Evolutionary conservation across 2,329 filamentous ascomycete species (phyloP).

Genomic region (Fonsecaea pugnacius): DNA sequence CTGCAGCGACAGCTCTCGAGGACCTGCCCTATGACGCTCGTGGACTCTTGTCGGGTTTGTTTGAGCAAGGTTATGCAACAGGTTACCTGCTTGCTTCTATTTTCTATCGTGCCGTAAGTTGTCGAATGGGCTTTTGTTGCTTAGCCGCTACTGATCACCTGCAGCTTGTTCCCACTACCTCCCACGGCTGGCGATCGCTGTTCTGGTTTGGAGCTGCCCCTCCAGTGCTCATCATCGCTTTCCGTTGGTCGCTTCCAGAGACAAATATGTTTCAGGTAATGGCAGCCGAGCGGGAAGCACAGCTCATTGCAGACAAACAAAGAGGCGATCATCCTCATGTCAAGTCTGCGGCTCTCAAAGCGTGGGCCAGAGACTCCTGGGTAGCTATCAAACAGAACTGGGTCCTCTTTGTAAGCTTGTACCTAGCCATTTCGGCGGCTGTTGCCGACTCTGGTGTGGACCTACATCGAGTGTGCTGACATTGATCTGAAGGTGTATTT

Average conservation of each 20-base stretch:
- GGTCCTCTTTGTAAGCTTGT: conserved; percentile 39
- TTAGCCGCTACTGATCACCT: neutral
- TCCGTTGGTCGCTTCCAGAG: conserved; percentile 76
- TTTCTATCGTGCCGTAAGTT: conserved; percentile 48
- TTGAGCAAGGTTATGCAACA: conserved; percentile 66
- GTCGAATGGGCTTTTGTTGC: neutral
- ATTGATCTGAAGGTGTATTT: conserved; percentile 40
- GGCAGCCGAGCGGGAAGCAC: conserved; percentile 27
- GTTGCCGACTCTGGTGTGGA: neutral
- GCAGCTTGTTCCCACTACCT: conserved; percentile 64
- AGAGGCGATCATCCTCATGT: conserved; percentile 39
- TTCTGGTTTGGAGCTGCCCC: conserved; percentile 87
- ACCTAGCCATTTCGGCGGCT: neutral
- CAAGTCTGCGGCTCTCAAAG: conserved; percentile 14
- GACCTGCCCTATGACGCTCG: conserved; percentile 62
- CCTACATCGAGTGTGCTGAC: neutral
- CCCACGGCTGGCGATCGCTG: conserved; percentile 78
- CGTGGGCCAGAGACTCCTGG: conserved; percentile 14
- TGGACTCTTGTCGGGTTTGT: conserved; percentile 64
- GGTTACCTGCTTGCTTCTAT: conserved; percentile 64
- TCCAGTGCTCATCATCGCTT: conserved; percentile 77
- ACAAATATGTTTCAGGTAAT: conserved; percentile 68
- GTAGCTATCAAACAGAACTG: conserved; percentile 27
- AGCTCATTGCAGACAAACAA: conserved; percentile 21
- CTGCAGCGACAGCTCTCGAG: conserved; percentile 64